Conservation (phyloP, 2,329 filamentous ascomycete species). For the Penicillium sp. region DNA sequence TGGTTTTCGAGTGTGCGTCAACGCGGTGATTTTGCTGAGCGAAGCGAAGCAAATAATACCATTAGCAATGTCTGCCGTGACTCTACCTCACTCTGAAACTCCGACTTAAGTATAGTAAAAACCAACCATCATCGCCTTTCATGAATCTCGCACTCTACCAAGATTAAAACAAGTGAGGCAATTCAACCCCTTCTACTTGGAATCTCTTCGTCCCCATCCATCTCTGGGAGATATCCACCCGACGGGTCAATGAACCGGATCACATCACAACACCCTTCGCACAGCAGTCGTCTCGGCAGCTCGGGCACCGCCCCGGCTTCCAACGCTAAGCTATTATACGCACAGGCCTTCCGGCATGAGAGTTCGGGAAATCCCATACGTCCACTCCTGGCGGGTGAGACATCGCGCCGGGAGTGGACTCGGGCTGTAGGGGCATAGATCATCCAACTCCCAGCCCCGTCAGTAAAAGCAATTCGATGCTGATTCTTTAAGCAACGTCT, state of each 20-base stretch:
- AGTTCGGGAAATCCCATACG: conserved; percentile 12
- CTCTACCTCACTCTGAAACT: conserved; percentile 2
- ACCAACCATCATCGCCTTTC: too few relatives aligned
- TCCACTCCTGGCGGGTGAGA: conserved; percentile 10
- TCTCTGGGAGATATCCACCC: background rate
- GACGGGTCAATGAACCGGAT: background rate
- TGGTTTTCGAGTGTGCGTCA: too few relatives aligned
- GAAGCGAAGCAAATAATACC: too few relatives aligned
- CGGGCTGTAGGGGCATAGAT: background rate
- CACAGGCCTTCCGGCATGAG: conserved; percentile 9
- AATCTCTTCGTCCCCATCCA: background rate
- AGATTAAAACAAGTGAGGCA: background rate
- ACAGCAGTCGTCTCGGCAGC: conserved; percentile 17
- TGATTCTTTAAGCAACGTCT: too few relatives aligned
- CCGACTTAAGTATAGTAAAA: background rate
- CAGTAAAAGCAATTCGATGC: too few relatives aligned
- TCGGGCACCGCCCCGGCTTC: conserved; percentile 1
- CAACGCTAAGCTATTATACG: background rate
- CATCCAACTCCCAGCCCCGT: too few relatives aligned
- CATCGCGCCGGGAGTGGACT: background rate
- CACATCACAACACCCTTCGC: conserved; percentile 2
- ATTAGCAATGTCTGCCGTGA: too few relatives aligned
- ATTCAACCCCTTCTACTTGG: background rate
- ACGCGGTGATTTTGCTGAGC: too few relatives aligned
- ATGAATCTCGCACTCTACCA: too few relatives aligned